Conservation (phyloP, 2,329 filamentous ascomycete species). For the Nothophoma quercina region DNA sequence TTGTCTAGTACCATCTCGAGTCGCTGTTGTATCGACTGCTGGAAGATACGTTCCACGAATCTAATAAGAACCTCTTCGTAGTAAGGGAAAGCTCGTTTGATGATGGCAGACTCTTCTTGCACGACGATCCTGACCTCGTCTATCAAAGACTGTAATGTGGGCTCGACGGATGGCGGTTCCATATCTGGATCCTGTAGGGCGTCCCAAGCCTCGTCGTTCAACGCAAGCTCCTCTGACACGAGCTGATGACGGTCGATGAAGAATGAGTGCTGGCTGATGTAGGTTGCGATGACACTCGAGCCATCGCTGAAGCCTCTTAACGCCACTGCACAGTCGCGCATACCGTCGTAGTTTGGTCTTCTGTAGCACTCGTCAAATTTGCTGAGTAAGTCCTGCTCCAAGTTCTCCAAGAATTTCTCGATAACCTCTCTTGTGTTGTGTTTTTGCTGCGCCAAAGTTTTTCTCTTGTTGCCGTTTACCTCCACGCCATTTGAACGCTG, state of each 20-base stretch:
- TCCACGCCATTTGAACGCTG: constrained; percentile 49
- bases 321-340: constrained; percentile 96
- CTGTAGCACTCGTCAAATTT: constrained; percentile 98
- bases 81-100: constrained; percentile 94
- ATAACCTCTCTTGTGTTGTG: constrained; percentile 84
- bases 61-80: constrained; percentile 92
- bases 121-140: constrained; percentile 96
- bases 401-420: constrained; percentile 93
- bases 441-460: constrained; percentile 49
- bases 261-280: constrained; percentile 99
- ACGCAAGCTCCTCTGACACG: constrained; percentile 82
- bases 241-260: constrained; percentile 97
- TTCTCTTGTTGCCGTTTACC: constrained; percentile 56
- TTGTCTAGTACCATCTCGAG: constrained; percentile 96
- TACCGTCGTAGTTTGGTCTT: constrained; percentile 94
- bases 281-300: constrained; percentile 91
- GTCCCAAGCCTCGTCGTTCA: constrained; percentile 81
- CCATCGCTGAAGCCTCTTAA: constrained; percentile 96
- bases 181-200: constrained; percentile 92
- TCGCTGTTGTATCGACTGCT: constrained; percentile 96
- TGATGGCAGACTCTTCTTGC: constrained; percentile 96
- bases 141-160: constrained; percentile 87
- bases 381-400: constrained; percentile 93
- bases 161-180: constrained; percentile 89
- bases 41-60: constrained; percentile 94